Conservation (phyloP, 2,329 filamentous ascomycete species). For the Atkinsonella texensis region DNA sequence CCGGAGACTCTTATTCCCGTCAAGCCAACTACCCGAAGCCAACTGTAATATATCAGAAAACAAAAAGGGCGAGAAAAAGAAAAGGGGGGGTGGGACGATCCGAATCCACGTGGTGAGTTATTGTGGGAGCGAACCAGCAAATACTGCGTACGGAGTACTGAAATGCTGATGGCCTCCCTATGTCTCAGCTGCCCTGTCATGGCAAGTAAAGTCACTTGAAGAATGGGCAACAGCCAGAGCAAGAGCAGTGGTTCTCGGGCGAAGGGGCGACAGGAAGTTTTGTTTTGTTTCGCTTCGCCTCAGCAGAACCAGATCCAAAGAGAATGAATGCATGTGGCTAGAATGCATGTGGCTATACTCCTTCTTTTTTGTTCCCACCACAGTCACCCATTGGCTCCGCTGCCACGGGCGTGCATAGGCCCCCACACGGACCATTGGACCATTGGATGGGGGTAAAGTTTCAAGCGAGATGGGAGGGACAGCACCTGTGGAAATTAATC, state of each 20-base stretch:
- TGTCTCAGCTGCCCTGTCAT: background rate
- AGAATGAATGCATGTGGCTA: background rate
- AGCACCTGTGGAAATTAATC: too few relatives aligned
- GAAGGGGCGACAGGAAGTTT: background rate
- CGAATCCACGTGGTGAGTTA: too few relatives aligned
- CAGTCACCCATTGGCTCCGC: background rate
- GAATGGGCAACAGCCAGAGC: background rate
- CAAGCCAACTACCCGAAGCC: too few relatives aligned
- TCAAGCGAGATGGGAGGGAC: too few relatives aligned
- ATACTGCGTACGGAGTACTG: background rate
- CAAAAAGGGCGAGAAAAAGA: too few relatives aligned
- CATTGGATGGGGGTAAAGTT: too few relatives aligned
- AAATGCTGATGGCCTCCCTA: background rate
- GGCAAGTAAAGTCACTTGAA: background rate
- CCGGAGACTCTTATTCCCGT: too few relatives aligned
- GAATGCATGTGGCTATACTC: background rate
- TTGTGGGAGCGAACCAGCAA: background rate
- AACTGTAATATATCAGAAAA: too few relatives aligned
- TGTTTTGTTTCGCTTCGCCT: background rate
- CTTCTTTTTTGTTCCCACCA: background rate
- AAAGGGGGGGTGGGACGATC: too few relatives aligned
- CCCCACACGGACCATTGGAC: too few relatives aligned
- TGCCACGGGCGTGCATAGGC: background rate
- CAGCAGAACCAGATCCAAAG: background rate
- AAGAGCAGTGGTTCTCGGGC: background rate